These are phyloP conservation scores for Fusarium denticulatum DNA, from an alignment of 2,329 filamentous ascomycete genomes.

Conservation along the genomic window DNA sequence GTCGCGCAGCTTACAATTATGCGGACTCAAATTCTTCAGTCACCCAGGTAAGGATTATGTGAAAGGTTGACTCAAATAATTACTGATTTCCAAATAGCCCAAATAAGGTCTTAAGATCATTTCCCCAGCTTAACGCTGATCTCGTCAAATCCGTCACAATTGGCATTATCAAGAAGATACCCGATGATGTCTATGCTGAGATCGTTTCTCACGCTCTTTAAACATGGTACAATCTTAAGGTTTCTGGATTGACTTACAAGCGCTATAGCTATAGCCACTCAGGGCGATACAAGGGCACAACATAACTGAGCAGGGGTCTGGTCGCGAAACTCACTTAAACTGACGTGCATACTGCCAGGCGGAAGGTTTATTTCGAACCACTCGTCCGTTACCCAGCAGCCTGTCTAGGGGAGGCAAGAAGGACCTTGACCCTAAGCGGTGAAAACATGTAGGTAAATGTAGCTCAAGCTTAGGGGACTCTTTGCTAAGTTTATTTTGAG, in stretches of 20 bases:
- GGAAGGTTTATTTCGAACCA: conserved; percentile 20
- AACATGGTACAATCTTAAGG: background rate
- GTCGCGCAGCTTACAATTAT: conserved; percentile 94
- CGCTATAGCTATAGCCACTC: background rate
- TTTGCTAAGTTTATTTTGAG: background rate
- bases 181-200: conserved; percentile 88
- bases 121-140: conserved; percentile 84
- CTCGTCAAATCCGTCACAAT: conserved; percentile 87
- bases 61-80: background rate
- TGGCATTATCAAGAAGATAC: conserved; percentile 88
- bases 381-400: conserved; percentile 1
- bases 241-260: background rate
- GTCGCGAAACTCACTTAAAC: background rate
- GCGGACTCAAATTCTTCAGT: conserved; percentile 83
- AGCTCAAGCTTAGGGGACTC: background rate
- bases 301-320: conserved; percentile 20
- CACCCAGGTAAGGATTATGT: conserved; percentile 71
- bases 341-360: conserved; percentile 27
- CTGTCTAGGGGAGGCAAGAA: background rate
- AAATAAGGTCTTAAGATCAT: conserved; percentile 88
- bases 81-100: conserved; percentile 68
- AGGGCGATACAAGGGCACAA: conserved; percentile 1
- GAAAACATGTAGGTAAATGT: background rate
- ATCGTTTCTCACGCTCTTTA: conserved; percentile 87
- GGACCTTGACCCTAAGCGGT: background rate